Percentiles rank a stretch among this genome's conserved stretches.
phyloP scores from a whole-genome alignment of 495 filamentous ascomycete species.

The Trichoderma reesei region DNA sequence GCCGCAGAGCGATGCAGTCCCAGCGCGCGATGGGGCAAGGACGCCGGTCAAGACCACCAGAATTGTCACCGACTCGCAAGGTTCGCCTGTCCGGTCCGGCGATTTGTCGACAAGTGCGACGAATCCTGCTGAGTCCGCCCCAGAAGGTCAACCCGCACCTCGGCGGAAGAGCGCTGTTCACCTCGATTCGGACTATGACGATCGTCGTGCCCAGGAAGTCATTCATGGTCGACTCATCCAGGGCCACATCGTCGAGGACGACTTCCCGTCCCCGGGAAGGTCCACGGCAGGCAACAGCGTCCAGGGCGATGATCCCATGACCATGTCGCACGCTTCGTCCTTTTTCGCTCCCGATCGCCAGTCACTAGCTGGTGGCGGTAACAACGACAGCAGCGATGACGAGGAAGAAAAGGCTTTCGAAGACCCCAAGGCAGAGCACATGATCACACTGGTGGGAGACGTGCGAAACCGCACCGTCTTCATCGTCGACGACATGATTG shows the following conservation, averaged over 20 bases:
- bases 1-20: neutral
- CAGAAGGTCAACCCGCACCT: constrained; percentile 23
- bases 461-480: constrained; percentile 79
- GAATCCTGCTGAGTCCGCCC: constrained; percentile 3
- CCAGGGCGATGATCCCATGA: constrained; percentile 48
- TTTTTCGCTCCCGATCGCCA: constrained; percentile 47
- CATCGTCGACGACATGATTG: constrained; percentile 98
- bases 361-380: constrained; percentile 72
- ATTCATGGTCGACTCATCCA: constrained; percentile 89
- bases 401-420: constrained; percentile 76
- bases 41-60: constrained; percentile 16
- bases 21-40: constrained; percentile 14
- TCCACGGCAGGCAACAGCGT: constrained; percentile 49
- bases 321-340: constrained; percentile 45
- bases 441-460: constrained; percentile 91
- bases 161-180: neutral
- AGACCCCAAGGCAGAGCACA: constrained; percentile 72
- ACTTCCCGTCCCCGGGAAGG: constrained; percentile 62
- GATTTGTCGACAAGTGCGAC: constrained; percentile 21
- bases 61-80: constrained; percentile 25
- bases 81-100: constrained; percentile 29
- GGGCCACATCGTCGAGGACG: constrained; percentile 91
- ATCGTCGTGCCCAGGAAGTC: constrained; percentile 80
- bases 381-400: constrained; percentile 69
- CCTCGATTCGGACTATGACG: constrained; percentile 62